Evolutionary conservation across 345 rosid species (phyloP).

Genomic region (Moringa oleifera): DNA sequence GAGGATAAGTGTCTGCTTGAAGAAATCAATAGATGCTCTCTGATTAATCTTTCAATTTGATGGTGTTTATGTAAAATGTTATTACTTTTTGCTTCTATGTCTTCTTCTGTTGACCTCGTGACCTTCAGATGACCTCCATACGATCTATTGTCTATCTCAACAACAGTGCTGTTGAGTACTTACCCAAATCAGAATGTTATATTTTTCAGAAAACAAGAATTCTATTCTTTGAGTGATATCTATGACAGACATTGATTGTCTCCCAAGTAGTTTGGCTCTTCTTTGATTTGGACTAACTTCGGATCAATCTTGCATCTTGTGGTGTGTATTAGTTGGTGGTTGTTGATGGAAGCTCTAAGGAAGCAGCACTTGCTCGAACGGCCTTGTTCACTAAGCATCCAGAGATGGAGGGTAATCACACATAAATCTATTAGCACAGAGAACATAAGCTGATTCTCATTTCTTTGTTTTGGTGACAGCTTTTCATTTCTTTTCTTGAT

Average conservation of each 20-base stretch:
- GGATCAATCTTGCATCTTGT: neutral
- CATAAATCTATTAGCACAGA: neutral
- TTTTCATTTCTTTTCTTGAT: slow-evolving; percentile 3
- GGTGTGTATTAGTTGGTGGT: slow-evolving; percentile 42
- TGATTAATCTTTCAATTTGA: too few relatives aligned
- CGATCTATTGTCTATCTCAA: too few relatives aligned
- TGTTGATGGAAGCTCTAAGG: slow-evolving; percentile 42
- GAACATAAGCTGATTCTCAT: neutral
- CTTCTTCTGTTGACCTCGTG: neutral
- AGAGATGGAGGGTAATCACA: slow-evolving; percentile 69
- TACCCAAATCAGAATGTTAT: too few relatives aligned
- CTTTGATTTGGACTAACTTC: neutral
- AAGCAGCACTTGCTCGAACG: slow-evolving; percentile 47
- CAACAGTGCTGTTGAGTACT: too few relatives aligned
- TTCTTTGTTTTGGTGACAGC: neutral
- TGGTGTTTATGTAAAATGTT: too few relatives aligned
- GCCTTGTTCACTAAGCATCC: slow-evolving; percentile 82
- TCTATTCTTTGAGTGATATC: too few relatives aligned
- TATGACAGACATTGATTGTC: too few relatives aligned
- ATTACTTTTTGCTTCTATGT: too few relatives aligned
- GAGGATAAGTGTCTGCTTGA: neutral
- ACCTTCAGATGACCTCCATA: neutral
- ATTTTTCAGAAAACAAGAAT: too few relatives aligned
- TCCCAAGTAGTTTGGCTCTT: neutral
- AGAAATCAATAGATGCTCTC: neutral